Evolutionary conservation across 441 rosid species (phyloP), one percentile per base, ranked within the genome.

Genomic region (Croton setiger): DNA sequence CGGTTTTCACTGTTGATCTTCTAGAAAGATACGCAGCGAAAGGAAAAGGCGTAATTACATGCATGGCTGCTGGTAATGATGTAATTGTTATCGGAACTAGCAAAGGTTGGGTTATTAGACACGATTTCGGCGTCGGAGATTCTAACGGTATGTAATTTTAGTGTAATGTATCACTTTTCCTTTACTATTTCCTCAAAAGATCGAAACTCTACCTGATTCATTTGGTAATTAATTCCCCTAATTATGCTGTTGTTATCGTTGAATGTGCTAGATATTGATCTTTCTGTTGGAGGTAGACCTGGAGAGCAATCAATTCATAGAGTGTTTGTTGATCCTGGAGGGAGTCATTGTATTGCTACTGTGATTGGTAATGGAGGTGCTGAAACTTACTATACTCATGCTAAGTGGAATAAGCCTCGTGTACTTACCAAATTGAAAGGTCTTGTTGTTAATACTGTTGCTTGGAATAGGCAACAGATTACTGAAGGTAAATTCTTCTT

Each of bases 1-100:
- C 85, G 75, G 96, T 93, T 5, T 96, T 96, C 82, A 67, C 88
- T 20, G 98, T 91, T 18, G 99, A 96, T 81, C 91, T 87, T 49
- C 94, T 96, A 0, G 97, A 93, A 77, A 84, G 97, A 76, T 84
- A 84, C 75, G 97, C 96, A 14, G 85, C 99, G 5, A 96, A 92
- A 75, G 96, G 96, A 39, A 88, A 88, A 10, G 99, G 99, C 6
- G 82, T 84, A 35, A 89, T 96, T 49, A 93, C 98, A 10, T 93
- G 97, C 76, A 88, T 96, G 97, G 91, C 98, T 23, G 98, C 99
- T 63, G 99, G 99, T 10, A 96, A 88, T 68, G 99, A 96, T 71
- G 98, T 96, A 27, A 96, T 96, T 64, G 85, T 89, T 31, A 68
- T 93, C 5, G 99, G 98, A 68, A 96, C 99, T 27, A 91, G 98